Evolutionary conservation across 371 early-diverging fungal genomes (phyloP), one percentile per base, ranked within the genome.

Genomic region (Nematocida displodere): DNA sequence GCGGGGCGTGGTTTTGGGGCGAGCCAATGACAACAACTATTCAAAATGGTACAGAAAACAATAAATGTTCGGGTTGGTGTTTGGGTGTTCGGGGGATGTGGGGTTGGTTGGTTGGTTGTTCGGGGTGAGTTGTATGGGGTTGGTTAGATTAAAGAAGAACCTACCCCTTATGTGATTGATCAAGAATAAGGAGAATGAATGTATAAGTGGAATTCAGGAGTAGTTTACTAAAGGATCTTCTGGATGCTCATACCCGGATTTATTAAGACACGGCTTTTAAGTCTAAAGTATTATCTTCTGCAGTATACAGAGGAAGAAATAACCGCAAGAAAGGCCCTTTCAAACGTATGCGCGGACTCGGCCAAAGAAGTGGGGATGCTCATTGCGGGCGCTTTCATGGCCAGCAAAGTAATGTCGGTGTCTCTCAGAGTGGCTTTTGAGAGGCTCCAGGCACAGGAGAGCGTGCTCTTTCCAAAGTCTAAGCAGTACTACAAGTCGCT

Each of bases 401-500:
- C 15, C 50, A 8, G 26, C n/a, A 42, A 13, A 11, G n/a, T 49
- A 28, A 76, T 71, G 62, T 29, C 47, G 22, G n/a, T 8, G 5
- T 58, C 75, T 52, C 22, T 71, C 17, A 48, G 44, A 31, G 5
- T 71, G 17, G 75, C 62, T 17, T 28, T 71, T 13, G 2, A 37
- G 8, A 37, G 75, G 31, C 63, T 71, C 15, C 26, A 36, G 39
- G 26, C 22, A 5, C 26, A 8, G 22, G 75, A 71, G 13, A 71
- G 20, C 3, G 31, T 17, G 1, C 17, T 59, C 5, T 61, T 71
- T 36, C 22, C 61, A 17, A 71, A 71, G 59, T 29, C 22, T 22
- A 15, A 29, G 13, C 75, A 71, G 61, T 58, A 71, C 61, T 52
- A 62, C 4, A 71, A 71, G 33, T 3, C 75, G 1, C 75, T 71